phyloP scores from a whole-genome alignment of 257 asterid species.

The Solanum sparsipilum region DNA sequence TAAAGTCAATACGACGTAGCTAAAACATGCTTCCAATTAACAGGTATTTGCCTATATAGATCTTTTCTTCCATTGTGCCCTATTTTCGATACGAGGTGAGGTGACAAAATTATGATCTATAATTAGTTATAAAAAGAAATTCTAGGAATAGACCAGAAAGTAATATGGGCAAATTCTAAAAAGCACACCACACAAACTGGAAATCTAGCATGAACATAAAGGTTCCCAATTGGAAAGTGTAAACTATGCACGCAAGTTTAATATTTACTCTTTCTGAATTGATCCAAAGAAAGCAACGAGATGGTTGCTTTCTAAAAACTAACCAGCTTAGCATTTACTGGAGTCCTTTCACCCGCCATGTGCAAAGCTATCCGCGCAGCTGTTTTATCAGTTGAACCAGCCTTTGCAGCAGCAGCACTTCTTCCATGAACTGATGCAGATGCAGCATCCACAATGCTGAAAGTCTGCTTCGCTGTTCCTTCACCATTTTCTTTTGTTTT shows the following conservation, averaged over 20 bases:
- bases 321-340: conserved; percentile 87
- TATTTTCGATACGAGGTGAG: not conserved
- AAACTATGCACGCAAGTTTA: not conserved
- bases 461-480: conserved; percentile 44
- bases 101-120: not conserved
- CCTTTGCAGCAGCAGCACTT: conserved; percentile 93
- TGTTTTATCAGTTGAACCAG: conserved; percentile 73
- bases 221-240: not conserved
- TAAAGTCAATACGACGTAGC: not conserved
- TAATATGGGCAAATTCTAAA: not conserved
- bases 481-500: conserved; percentile 31
- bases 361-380: conserved; percentile 98
- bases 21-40: not conserved
- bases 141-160: not conserved
- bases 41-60: not conserved
- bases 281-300: not conserved
- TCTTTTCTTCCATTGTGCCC: not conserved
- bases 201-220: not conserved
- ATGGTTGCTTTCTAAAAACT: conserved; percentile 17
- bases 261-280: not conserved
- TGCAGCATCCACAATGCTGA: conserved; percentile 96
- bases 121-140: not conserved
- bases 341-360: conserved; percentile 92
- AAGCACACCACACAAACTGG: not conserved
- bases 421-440: conserved; percentile 98